Conservation (phyloP, 306 rosid genomes). For the Cucumis sativus region DNA sequence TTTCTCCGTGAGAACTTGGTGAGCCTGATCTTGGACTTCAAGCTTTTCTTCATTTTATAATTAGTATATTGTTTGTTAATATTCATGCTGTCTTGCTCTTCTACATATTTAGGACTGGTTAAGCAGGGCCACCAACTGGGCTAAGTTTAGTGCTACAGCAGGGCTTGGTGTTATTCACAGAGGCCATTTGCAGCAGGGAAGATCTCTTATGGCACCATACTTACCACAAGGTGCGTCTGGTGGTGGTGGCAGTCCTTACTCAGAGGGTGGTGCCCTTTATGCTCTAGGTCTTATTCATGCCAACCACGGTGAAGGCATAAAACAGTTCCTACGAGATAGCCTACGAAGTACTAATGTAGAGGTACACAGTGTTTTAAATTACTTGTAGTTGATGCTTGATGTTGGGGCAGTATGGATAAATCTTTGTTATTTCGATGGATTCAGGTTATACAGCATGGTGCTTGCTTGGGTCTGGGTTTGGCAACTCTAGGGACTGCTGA, state of each 20-base stretch:
- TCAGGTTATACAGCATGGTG: constrained; percentile 97
- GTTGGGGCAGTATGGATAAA: not conserved
- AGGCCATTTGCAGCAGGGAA: constrained; percentile 94
- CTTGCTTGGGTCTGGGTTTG: constrained; percentile 97
- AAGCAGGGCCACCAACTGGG: constrained; percentile 99
- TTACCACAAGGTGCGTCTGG: constrained; percentile 90
- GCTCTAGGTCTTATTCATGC: constrained; percentile 98
- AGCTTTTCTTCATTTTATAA: not conserved
- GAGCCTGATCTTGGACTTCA: constrained; percentile 8
- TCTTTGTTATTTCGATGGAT: constrained; percentile 11
- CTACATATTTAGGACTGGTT: constrained; percentile 61
- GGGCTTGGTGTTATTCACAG: constrained; percentile 97
- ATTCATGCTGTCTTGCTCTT: not conserved
- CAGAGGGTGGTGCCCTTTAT: constrained; percentile 95
- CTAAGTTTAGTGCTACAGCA: constrained; percentile 93
- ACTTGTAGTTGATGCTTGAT: not conserved
- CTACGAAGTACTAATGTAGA: constrained; percentile 85
- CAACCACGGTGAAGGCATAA: constrained; percentile 95
- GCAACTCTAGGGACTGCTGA: constrained; percentile 95
- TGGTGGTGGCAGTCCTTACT: constrained; percentile 94
- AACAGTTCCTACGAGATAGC: constrained; percentile 90
- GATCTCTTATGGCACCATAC: constrained; percentile 97
- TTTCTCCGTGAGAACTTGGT: constrained; percentile 96
- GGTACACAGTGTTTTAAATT: constrained; percentile 29
- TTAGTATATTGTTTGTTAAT: not conserved